Base-by-base conservation (phyloP, 441 rosid genomes). In the Kokia cookei region DNA sequence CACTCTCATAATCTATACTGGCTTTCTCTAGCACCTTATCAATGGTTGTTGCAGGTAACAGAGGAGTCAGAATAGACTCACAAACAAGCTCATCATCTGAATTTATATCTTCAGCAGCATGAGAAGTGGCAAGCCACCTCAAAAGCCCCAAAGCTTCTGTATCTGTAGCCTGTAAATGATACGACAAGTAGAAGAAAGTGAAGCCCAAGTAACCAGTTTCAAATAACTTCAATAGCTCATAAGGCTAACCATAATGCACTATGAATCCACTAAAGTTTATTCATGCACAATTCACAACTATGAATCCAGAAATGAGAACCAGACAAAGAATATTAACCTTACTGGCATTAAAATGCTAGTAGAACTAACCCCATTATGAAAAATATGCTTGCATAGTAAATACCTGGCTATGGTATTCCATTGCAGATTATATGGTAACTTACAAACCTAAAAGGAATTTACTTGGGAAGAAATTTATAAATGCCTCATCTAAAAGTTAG, bases 1-100 rank as follows among this genome's bases (percentile, higher is more conserved):
- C 96, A 72, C 82, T 89, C 85, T 86, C 89, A 81, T 87, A 92
- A 76, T 96, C 97, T 32, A 77, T 84, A 82, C 83, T 88, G 65
- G 97, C 99, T 84, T 83, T 90, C 85, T 92, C 98, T 75, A 96
- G 86, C 77, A 87, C 91, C 82, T 86, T 84, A 72, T 87, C 89
- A 67, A 91, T 77, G 73, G 89, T 87, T 50, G 86, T 83, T 84
- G 88, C 79, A 76, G 94, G 98, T 70, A 91, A 77, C 50, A 92
- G 78, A 71, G 98, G 98, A 77, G 89, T 88, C 86, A 96, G 85
- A 81, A 92, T 86, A 61, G 90, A 86, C 81, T 91, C 98, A 51
- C 86, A 79, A 77, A 86, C 87, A 83, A 94, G 88, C 83, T 96
- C 99, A 88, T 96, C 99, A 82, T 96, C 99, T 53, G 97, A 94